Evolutionary conservation across 148 eudicot genomes (phyloP), one percentile per base, ranked within the genome.

Genomic region (Chenopodium quinoa): DNA sequence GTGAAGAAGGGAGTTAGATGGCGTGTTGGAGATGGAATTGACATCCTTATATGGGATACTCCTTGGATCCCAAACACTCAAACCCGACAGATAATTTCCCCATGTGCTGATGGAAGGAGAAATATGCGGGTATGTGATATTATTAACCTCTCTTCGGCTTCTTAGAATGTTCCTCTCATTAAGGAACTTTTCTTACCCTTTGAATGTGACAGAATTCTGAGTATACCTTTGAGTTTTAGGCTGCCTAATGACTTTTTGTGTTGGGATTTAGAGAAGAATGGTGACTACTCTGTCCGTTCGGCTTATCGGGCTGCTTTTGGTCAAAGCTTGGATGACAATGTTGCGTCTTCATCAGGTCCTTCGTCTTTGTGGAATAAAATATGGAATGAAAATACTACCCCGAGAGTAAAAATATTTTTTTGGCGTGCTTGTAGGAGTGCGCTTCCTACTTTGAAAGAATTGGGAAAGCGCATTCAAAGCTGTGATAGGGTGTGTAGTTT

Each of bases 311-410:
- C 60, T 0, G 3, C 12, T 9, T 52, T 10, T 10, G 60, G 60
- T 12, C 17, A 54, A 3, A 54, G 4, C n/a, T 2, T 22, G 7
- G 67, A 2, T n/a, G 27, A 63, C 2, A 2, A 20, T 63, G 67
- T 0, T 3, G 23, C 9, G 0, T n/a, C 29, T 20, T 7, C 25
- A 0, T 63, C 67, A 0, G 5, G 4, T 0, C 6, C 25, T 7
- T 1, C 9, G 67, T 1, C 22, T 63, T 0, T 23, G 10, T 63
- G 67, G 67, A 20, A 8, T 4, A 63, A 20, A 9, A 1, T 22
- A 1, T 63, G 67, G 67, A 20, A 20, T 12, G 9, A 12, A 4
- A 63, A 63, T 20, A 3, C 17, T 4, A 25, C 10, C 10, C 10
- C 29, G 4, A 20, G 1, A 23, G 25, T 63, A 4, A 22, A 3